phyloP scores from a whole-genome alignment of 352 stramenopile species.

The Globisporangium emineosum region DNA sequence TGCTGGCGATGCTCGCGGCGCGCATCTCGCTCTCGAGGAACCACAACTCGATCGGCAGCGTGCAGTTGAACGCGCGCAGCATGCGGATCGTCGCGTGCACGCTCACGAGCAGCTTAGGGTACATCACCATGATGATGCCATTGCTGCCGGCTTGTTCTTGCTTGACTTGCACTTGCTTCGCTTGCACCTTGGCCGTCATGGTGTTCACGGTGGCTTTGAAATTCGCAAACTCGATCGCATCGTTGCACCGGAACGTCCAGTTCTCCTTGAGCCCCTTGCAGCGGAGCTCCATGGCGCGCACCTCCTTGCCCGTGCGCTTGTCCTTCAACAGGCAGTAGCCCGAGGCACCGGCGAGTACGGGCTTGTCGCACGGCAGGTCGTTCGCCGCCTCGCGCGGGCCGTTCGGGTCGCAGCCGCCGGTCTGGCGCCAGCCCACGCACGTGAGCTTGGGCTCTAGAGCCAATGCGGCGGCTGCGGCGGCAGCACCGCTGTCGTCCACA shows the following conservation, averaged over 20 bases:
- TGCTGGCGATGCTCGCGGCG: constrained; percentile 21
- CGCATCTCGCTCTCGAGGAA: constrained; percentile 38
- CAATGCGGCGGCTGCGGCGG: background rate
- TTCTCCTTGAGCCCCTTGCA: constrained; percentile 32
- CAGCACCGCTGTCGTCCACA: background rate
- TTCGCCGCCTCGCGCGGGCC: constrained; percentile 28
- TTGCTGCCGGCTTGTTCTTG: constrained; percentile 4
- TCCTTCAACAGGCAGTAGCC: constrained; percentile 46
- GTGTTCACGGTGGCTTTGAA: constrained; percentile 25
- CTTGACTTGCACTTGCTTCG: constrained; percentile 7
- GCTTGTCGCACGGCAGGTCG: constrained; percentile 29
- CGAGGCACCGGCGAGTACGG: constrained; percentile 26
- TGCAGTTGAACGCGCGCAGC: constrained; percentile 38
- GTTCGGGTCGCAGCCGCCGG: constrained; percentile 31
- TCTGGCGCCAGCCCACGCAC: constrained; percentile 50
- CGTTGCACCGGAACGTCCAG: constrained; percentile 35
- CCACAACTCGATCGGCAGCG: constrained; percentile 60
- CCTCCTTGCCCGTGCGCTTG: constrained; percentile 22
- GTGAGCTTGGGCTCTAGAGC: constrained; percentile 13
- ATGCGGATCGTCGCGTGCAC: constrained; percentile 36
- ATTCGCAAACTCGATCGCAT: constrained; percentile 29
- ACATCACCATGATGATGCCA: constrained; percentile 59
- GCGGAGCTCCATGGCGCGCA: constrained; percentile 27
- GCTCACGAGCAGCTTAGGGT: constrained; percentile 46
- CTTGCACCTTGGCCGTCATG: constrained; percentile 14